Evolutionary conservation across 1,284 basidiomycete genomes (phyloP).

Genomic region (Papiliotrema terrestris): DNA sequence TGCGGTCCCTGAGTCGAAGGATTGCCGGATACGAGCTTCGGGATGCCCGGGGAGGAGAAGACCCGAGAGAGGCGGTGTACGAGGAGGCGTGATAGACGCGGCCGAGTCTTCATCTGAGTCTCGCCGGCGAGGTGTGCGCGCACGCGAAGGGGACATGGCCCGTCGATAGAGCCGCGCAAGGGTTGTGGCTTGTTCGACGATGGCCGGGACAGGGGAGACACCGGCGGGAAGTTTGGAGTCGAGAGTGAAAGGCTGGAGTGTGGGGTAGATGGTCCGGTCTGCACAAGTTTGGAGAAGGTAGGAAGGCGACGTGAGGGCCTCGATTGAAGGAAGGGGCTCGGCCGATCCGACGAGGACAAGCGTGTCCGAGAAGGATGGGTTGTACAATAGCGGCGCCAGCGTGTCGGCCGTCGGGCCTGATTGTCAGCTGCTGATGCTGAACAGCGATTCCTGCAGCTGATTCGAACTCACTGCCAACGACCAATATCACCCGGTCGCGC

Average conservation of each 20-base stretch:
- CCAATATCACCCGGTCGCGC: constrained; percentile 25
- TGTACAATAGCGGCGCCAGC: constrained; percentile 34
- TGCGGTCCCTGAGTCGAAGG: neutral
- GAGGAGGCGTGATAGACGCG: constrained; percentile 2
- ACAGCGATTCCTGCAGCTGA: neutral
- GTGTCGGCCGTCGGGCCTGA: constrained; percentile 24
- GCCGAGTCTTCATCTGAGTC: constrained; percentile 9
- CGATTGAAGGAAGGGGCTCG: constrained; percentile 26
- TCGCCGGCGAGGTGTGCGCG: constrained; percentile 1
- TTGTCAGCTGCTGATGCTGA: neutral
- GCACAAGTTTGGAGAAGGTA: constrained; percentile 20
- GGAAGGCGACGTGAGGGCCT: constrained; percentile 33
- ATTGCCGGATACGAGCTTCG: neutral
- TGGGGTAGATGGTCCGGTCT: constrained; percentile 29
- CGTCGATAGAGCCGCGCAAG: constrained; percentile 25
- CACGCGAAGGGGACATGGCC: neutral
- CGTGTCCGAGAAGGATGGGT: constrained; percentile 28
- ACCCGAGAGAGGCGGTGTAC: neutral
- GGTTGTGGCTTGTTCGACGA: constrained; percentile 24
- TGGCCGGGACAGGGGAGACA: constrained; percentile 18
- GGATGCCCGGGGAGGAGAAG: constrained; percentile 1
- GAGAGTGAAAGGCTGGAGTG: constrained; percentile 28
- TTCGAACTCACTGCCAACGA: constrained; percentile 31
- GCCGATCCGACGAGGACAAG: constrained; percentile 32
- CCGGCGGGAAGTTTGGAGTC: neutral